Evolutionary conservation across 2,329 filamentous ascomycete genomes (phyloP).

Genomic region (Plectosphaerella cucumerina): DNA sequence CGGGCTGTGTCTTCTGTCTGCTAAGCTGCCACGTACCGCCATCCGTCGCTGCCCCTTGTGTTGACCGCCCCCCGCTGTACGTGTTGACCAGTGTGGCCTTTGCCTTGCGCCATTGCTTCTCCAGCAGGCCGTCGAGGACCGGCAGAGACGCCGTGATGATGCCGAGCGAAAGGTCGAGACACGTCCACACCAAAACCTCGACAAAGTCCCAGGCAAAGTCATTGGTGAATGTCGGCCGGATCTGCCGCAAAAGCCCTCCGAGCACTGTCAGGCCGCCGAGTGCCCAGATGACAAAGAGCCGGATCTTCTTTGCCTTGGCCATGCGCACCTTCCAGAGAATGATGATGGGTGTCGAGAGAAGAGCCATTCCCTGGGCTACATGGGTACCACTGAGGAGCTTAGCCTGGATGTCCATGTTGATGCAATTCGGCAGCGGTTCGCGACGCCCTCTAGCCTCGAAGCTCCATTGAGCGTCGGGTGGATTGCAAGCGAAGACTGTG

Average conservation of each 20-base stretch:
- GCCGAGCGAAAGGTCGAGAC: conserved; percentile 23
- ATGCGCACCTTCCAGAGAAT: conserved; percentile 26
- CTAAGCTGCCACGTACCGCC: too few species aligned
- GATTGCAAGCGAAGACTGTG: conserved; percentile 23
- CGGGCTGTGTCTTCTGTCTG: too few species aligned
- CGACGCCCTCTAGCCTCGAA: conserved; percentile 17
- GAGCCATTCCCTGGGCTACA: conserved; percentile 22
- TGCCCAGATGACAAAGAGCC: conserved; percentile 23
- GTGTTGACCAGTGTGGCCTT: conserved; percentile 3
- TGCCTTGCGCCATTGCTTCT: conserved; percentile 8
- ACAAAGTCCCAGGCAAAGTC: conserved; percentile 15
- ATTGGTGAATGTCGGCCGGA: conserved; percentile 4
- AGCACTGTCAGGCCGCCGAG: conserved; percentile 20
- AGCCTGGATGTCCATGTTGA: conserved; percentile 13
- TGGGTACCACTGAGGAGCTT: conserved; percentile 23
- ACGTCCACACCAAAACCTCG: conserved; percentile 16
- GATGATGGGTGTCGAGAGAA: conserved; percentile 23
- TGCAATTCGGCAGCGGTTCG: conserved; percentile 14
- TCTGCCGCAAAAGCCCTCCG: conserved; percentile 20
- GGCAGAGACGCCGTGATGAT: conserved; percentile 23
- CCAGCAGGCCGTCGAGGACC: conserved; percentile 17
- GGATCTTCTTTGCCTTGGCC: conserved; percentile 16
- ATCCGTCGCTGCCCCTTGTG: too few species aligned
- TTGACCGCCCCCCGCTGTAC: neutral
- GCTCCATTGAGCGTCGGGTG: conserved; percentile 20